A percentile compares a stretch with the other conserved stretches of the same genome.
Conservation (phyloP, 352 stramenopile genomes). For the Phytophthora hybrid region DNA sequence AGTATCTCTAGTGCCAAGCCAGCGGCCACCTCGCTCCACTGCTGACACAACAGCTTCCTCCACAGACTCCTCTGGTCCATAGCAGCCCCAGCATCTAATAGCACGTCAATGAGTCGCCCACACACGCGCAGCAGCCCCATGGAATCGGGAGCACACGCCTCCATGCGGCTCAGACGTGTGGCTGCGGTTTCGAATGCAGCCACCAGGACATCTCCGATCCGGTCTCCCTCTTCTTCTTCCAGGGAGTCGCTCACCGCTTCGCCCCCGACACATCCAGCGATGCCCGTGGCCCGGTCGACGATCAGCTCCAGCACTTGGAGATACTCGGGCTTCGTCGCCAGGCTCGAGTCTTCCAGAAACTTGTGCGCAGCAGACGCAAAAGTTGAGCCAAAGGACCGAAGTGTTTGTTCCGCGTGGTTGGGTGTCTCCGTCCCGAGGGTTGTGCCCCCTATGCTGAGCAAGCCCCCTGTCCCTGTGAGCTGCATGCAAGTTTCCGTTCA, state of each 20-base stretch:
- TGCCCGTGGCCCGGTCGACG: slow-evolving; percentile 2
- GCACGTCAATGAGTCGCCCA: slow-evolving; percentile 2
- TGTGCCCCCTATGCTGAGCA: too few species aligned
- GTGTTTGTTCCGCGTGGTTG: neutral
- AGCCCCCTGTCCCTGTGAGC: too few species aligned
- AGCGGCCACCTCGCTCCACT: slow-evolving; percentile 13
- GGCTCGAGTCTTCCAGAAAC: slow-evolving; percentile 10
- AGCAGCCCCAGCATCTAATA: slow-evolving; percentile 7
- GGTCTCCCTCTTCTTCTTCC: neutral
- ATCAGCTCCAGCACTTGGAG: slow-evolving; percentile 19
- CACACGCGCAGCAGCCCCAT: neutral
- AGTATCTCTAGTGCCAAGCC: slow-evolving; percentile 26
- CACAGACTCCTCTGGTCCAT: slow-evolving; percentile 5
- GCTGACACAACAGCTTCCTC: slow-evolving; percentile 13
- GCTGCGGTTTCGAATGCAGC: neutral
- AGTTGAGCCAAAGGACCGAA: neutral
- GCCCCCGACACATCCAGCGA: neutral
- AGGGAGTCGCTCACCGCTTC: too few species aligned
- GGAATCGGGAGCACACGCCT: neutral
- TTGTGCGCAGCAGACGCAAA: slow-evolving; percentile 13
- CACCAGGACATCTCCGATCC: slow-evolving; percentile 14
- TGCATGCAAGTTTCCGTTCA: too few species aligned
- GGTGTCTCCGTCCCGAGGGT: too few species aligned
- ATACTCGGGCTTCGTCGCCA: slow-evolving; percentile 1
- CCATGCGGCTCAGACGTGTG: neutral